Base-by-base conservation (phyloP, 164 flowering plant genomes). In the Brasenia schreberi region DNA sequence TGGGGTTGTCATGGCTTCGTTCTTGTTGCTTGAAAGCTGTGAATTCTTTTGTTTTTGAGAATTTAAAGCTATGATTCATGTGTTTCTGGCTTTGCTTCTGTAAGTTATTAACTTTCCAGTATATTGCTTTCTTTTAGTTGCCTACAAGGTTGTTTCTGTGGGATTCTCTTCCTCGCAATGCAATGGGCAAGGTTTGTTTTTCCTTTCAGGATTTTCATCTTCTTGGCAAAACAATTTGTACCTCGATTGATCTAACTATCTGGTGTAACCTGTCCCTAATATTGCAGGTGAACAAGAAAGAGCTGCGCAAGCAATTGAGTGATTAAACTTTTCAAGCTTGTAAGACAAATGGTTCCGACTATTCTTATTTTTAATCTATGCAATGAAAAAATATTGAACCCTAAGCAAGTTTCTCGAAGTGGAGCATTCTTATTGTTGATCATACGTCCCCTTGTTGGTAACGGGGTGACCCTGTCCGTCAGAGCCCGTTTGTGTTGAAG, bases 131-230 rank as follows among this genome's bases (percentile, higher is more conserved):
- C 42, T 63, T 73, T 33, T 75, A 94, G 97, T 71, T 94, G 64
- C 98, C 98, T 64, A 89, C 96, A 2, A 82, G 81, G 64, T 68
- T 94, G 68, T 70, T 85, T 43, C 62, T 89, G 62, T 89, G 96
- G 99, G 89, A 85, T 9, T 80, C 89, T 0, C 77, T 95, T 68
- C 94, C 97, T 44, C 92, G 94, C 0, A 92, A 95, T 75, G 97
- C 97, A 0, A 95, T 90, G 97, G 99, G 97, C 77, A 95, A 95
- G 93, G 97, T 92, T 45, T 45, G 53, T 45, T 45, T 45, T 45
- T 19, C 7, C 65, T 63, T 43, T 56, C 61, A 19, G 10, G 7
- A 27, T 7, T 14, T 0, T 56, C 53, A 17, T 61, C 27, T 9
- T 59, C 62, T 39, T 49, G 64, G 18, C 19, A 23, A 4, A 5